A percentile compares a stretch with the other conserved stretches of the same genome.
Conservation (phyloP, 441 rosid species). For the Erodium texanum region DNA sequence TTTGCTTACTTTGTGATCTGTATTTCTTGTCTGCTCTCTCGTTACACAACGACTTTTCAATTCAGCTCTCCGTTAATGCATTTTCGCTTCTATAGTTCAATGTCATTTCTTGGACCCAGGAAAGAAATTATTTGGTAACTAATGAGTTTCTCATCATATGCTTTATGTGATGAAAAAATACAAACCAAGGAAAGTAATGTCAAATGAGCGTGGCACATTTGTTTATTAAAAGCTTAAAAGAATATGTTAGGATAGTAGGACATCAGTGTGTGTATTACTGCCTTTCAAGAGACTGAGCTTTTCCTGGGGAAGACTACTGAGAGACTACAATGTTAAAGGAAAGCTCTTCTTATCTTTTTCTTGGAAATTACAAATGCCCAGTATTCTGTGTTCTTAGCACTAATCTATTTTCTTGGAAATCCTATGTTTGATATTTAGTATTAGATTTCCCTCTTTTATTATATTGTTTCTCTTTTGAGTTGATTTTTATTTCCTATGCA, state of each 20-base stretch:
- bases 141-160: background rate
- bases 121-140: background rate
- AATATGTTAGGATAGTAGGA: background rate
- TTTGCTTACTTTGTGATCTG: background rate
- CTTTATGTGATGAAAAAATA: background rate
- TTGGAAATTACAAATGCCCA: background rate
- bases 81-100: background rate
- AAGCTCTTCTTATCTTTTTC: background rate
- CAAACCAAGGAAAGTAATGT: background rate
- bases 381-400: background rate
- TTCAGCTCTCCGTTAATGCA: background rate
- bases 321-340: background rate
- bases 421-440: background rate
- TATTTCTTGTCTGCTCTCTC: background rate
- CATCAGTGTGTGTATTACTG: too few species aligned
- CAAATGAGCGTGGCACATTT: background rate
- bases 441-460: constrained; percentile 7
- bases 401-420: background rate
- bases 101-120: background rate
- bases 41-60: background rate
- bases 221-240: background rate
- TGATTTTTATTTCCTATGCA: constrained; percentile 26
- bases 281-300: too few species aligned
- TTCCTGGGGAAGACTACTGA: too few species aligned
- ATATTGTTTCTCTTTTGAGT: constrained; percentile 11